Conservation (phyloP, 2,329 filamentous ascomycete species). For the Fusarium setosum region DNA sequence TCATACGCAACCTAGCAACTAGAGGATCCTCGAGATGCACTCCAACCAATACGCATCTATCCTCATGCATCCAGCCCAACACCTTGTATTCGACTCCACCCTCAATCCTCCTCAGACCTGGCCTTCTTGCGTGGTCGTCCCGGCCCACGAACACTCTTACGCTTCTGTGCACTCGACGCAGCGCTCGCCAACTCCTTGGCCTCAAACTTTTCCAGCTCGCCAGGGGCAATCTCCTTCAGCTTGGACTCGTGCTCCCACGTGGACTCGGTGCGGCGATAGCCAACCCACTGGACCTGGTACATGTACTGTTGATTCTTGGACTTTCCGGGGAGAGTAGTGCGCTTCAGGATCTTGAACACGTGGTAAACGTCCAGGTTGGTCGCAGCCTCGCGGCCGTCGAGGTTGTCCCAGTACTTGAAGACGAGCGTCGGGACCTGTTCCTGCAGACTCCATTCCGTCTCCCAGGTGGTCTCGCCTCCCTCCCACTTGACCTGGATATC, state of each 20-base stretch:
- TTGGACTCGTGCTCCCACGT: slow-evolving; percentile 39
- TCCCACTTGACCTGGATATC: slow-evolving; percentile 41
- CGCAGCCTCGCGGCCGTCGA: slow-evolving; percentile 37
- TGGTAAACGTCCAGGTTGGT: slow-evolving; percentile 40
- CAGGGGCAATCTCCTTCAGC: slow-evolving; percentile 37
- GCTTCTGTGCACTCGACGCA: slow-evolving; percentile 31
- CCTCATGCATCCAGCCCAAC: too few relatives aligned
- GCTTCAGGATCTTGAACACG: slow-evolving; percentile 42
- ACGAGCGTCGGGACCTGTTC: slow-evolving; percentile 40
- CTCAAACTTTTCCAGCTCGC: slow-evolving; percentile 39
- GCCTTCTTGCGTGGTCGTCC: slow-evolving; percentile 42
- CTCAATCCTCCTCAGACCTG: slow-evolving; percentile 14
- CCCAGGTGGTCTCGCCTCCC: slow-evolving; percentile 39
- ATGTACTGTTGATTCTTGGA: slow-evolving; percentile 29
- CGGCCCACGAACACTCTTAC: slow-evolving; percentile 32
- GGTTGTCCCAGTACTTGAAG: slow-evolving; percentile 42
- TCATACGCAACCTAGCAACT: slow-evolving; percentile 3
- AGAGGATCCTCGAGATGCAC: background rate
- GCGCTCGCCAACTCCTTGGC: slow-evolving; percentile 31
- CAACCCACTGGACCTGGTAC: slow-evolving; percentile 44
- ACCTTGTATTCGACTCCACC: background rate
- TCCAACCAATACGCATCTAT: background rate
- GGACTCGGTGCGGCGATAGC: slow-evolving; percentile 37
- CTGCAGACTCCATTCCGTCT: slow-evolving; percentile 43
- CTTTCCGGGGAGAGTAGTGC: slow-evolving; percentile 22